These are phyloP conservation scores for Dimargaris xerosporica DNA, from an alignment of 192 early-diverging fungal genomes.

Conservation along the genomic window DNA sequence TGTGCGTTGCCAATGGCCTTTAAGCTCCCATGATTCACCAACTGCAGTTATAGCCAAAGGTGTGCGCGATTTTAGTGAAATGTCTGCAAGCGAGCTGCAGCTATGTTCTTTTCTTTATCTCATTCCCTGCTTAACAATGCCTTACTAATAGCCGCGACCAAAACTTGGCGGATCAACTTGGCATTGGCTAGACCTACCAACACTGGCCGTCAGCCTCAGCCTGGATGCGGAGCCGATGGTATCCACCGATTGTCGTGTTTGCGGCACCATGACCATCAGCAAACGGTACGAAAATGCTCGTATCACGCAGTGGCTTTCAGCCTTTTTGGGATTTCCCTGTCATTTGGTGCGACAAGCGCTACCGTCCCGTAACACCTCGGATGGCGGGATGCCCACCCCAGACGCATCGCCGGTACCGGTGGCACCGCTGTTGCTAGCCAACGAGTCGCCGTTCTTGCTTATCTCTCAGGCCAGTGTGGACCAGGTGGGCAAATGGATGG, in stretches of 20 bases:
- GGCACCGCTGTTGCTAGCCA: constrained; percentile 54
- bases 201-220: background rate
- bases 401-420: too few relatives aligned
- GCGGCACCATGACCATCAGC: constrained; percentile 18
- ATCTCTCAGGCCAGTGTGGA: constrained; percentile 40
- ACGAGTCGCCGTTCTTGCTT: constrained; percentile 55
- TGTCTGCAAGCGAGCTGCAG: constrained; percentile 1
- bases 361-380: too few relatives aligned
- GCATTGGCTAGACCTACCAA: background rate
- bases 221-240: constrained; percentile 16
- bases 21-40: background rate
- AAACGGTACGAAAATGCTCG: background rate
- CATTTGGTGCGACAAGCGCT: constrained; percentile 21
- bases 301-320: constrained; percentile 30
- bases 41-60: background rate
- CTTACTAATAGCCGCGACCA: too few relatives aligned
- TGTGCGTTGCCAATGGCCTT: background rate
- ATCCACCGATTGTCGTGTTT: constrained; percentile 18
- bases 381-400: too few relatives aligned
- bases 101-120: constrained; percentile 3
- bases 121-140: too few relatives aligned
- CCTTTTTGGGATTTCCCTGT: constrained; percentile 26
- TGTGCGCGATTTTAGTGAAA: background rate
- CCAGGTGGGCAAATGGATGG: constrained; percentile 35
- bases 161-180: constrained; percentile 14